Percentiles rank a stretch among this genome's conserved stretches.
phyloP scores from a whole-genome alignment of 1,284 basidiomycete species.

The Hemileccinum hortonii region DNA sequence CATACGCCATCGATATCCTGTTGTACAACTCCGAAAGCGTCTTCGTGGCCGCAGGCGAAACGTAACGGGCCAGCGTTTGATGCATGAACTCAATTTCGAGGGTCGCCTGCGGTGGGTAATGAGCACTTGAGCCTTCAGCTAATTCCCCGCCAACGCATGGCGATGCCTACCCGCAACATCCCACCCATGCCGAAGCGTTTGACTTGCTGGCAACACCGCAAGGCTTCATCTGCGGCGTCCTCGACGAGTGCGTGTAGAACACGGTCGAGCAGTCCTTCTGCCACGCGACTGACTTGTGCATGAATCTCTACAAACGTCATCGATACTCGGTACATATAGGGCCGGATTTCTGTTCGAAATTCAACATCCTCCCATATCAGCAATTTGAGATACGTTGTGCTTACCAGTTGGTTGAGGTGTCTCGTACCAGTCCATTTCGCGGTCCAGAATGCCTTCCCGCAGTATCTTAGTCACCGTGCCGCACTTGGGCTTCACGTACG shows the following conservation, averaged over 20 bases:
- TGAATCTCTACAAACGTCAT: conserved; percentile 91
- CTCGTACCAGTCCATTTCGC: conserved; percentile 87
- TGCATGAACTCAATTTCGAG: conserved; percentile 99
- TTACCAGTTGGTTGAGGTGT: conserved; percentile 84
- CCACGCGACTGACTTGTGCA: conserved; percentile 82
- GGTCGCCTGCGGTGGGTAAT: conserved; percentile 68
- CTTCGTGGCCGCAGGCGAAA: conserved; percentile 76
- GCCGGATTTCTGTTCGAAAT: conserved; percentile 72
- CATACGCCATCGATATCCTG: conserved; percentile 90
- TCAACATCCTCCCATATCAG: not conserved
- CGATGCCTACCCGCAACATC: conserved; percentile 82
- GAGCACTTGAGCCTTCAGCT: not conserved
- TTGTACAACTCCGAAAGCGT: conserved; percentile 90
- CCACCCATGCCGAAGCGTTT: conserved; percentile 95
- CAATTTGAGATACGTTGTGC: conserved; percentile 19
- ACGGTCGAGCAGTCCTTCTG: conserved; percentile 78
- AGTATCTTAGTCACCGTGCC: conserved; percentile 67
- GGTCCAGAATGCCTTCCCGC: conserved; percentile 75
- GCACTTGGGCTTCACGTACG: conserved; percentile 81
- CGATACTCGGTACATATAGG: conserved; percentile 90
- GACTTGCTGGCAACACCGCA: conserved; percentile 84
- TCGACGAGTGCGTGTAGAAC: conserved; percentile 84
- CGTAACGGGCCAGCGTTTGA: conserved; percentile 88
- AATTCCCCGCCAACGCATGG: not conserved
- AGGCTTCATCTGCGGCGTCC: conserved; percentile 77